Percentiles rank a stretch among this genome's conserved stretches.
These are phyloP conservation scores for Xylariaceae sp. DNA, from an alignment of 2,329 filamentous ascomycete genomes.

Conservation along the genomic window DNA sequence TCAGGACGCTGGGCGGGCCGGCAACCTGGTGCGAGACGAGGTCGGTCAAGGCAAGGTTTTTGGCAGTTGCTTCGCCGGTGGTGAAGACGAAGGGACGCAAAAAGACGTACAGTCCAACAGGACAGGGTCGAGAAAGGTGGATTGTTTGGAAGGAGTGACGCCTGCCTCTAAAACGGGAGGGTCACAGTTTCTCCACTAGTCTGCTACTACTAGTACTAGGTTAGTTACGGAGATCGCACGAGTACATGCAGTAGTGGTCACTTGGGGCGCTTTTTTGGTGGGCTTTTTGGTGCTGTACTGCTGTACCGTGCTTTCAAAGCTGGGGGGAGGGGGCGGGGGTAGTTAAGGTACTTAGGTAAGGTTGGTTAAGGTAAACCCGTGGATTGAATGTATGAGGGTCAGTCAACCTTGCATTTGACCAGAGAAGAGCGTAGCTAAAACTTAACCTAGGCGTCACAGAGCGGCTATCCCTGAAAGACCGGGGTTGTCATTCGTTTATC, in stretches of 20 bases:
- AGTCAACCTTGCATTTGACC: constrained; percentile 35
- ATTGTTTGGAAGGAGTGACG: constrained; percentile 32
- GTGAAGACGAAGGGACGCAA: constrained; percentile 15
- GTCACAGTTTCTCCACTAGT: constrained; percentile 36
- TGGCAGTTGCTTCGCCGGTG: constrained; percentile 26
- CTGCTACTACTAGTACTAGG: too few relatives aligned
- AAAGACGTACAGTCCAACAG: constrained; percentile 20
- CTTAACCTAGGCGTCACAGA: constrained; percentile 29
- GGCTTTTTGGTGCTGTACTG: constrained; percentile 11
- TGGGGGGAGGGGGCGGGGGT: constrained; percentile 4
- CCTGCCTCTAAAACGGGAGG: constrained; percentile 30
- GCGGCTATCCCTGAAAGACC: constrained; percentile 36
- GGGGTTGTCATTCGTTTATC: constrained; percentile 37
- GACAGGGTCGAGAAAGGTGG: constrained; percentile 16
- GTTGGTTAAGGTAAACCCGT: constrained; percentile 1
- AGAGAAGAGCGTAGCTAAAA: too few relatives aligned
- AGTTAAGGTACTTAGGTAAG: background rate
- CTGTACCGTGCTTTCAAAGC: too few relatives aligned
- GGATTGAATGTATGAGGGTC: constrained; percentile 29
- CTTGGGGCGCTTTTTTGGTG: constrained; percentile 10
- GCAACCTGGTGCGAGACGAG: constrained; percentile 24
- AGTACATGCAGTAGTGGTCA: constrained; percentile 34
- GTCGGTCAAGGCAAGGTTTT: constrained; percentile 27
- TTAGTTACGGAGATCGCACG: constrained; percentile 34
- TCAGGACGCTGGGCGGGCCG: constrained; percentile 27